phyloP scores from a whole-genome alignment of 352 stramenopile species.

The Thalassiosira hispida region DNA sequence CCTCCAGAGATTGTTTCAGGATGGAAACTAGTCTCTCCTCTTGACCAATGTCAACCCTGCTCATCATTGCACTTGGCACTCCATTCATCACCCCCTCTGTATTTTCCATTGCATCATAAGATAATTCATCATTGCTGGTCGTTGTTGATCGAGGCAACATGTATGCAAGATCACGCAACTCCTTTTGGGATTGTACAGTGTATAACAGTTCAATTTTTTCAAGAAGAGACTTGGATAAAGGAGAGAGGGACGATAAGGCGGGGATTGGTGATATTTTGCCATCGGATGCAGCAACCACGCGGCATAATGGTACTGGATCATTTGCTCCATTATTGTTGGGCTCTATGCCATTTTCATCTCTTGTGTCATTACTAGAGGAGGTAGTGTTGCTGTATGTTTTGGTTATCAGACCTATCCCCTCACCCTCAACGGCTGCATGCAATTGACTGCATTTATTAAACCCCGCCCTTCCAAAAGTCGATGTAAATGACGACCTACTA shows the following conservation, averaged over 20 bases:
- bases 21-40: conserved; percentile 51
- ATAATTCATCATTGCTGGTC: conserved; percentile 3
- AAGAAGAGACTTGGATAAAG: conserved; percentile 40
- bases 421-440: background rate
- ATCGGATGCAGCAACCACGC: conserved; percentile 54
- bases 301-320: conserved; percentile 33
- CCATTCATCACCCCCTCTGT: background rate
- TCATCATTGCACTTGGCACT: background rate
- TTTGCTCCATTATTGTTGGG: background rate
- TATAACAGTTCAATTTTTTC: conserved; percentile 53
- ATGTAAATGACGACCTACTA: background rate
- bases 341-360: background rate
- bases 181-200: conserved; percentile 41
- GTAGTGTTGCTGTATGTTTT: background rate
- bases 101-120: conserved; percentile 6
- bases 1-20: conserved; percentile 67
- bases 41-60: conserved; percentile 5
- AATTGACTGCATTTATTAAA: background rate
- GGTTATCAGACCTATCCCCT: background rate
- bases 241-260: conserved; percentile 26
- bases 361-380: background rate
- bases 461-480: background rate
- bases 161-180: conserved; percentile 41
- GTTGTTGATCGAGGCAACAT: conserved; percentile 21
- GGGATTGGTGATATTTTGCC: conserved; percentile 44